phyloP scores from a whole-genome alignment of 805 yeast species.

The Yamadazyma phyllophila region DNA sequence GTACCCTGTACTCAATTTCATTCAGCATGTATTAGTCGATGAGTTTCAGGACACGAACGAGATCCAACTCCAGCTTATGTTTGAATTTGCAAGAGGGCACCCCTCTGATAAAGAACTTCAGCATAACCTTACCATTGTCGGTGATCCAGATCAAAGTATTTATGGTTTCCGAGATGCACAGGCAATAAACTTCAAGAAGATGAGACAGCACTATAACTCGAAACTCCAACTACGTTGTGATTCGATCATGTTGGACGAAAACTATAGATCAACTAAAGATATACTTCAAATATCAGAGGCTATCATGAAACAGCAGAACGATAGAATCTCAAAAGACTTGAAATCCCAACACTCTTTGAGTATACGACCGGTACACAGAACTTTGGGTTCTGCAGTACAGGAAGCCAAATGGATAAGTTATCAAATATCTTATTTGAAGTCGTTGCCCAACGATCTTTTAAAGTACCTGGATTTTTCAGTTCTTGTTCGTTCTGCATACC shows the following conservation, averaged over 20 bases:
- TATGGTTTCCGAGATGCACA: conserved; percentile 86
- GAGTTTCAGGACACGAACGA: conserved; percentile 92
- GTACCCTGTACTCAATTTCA: conserved; percentile 45
- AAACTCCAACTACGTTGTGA: conserved; percentile 16
- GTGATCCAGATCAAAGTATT: conserved; percentile 95
- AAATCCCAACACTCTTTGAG: conserved; percentile 44
- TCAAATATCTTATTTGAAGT: conserved; percentile 50
- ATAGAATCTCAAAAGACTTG: conserved; percentile 44
- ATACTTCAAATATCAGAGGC: conserved; percentile 64
- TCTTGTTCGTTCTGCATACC: conserved; percentile 62
- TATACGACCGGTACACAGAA: conserved; percentile 47
- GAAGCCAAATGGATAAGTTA: conserved; percentile 62
- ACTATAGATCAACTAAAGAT: conserved; percentile 75
- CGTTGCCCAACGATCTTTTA: conserved; percentile 43
- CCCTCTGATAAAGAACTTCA: conserved; percentile 29
- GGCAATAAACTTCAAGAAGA: conserved; percentile 57
- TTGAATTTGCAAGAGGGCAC: conserved; percentile 38
- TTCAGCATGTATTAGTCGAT: conserved; percentile 80
- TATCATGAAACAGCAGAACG: conserved; percentile 59
- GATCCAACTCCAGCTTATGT: conserved; percentile 70
- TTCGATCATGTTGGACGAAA: conserved; percentile 52
- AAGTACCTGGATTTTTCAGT: conserved; percentile 65
- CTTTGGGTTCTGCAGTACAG: conserved; percentile 37
- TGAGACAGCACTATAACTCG: conserved; percentile 43
- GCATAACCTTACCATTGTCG: conserved; percentile 78